These are phyloP conservation scores for Ophiorrhiza pumila DNA, from an alignment of 257 asterid genomes.

Conservation along the genomic window DNA sequence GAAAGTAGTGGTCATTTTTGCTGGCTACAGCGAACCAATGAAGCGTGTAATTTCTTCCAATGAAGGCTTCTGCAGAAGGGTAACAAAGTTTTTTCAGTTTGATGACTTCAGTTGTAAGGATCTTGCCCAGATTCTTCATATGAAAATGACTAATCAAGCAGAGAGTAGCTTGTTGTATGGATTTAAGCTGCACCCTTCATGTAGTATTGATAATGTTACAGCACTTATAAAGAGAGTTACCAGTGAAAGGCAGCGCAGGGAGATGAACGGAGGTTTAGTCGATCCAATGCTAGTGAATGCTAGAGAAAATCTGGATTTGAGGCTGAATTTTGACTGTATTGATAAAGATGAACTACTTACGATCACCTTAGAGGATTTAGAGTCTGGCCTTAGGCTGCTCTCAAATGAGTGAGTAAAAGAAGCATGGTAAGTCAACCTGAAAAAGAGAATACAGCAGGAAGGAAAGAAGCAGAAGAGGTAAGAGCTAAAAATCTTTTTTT, in stretches of 20 bases:
- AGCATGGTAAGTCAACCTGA: neutral
- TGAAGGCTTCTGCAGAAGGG: slow-evolving; percentile 91
- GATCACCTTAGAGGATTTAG: slow-evolving; percentile 67
- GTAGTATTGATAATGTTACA: slow-evolving; percentile 58
- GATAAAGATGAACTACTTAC: slow-evolving; percentile 65
- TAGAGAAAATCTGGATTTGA: slow-evolving; percentile 73
- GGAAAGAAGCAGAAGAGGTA: neutral
- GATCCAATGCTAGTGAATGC: slow-evolving; percentile 80
- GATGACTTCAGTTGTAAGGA: slow-evolving; percentile 68
- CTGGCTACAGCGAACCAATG: slow-evolving; percentile 97
- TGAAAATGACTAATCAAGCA: slow-evolving; percentile 56
- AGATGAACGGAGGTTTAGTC: slow-evolving; percentile 88
- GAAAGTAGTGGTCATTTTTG: slow-evolving; percentile 81
- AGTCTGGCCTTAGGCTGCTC: slow-evolving; percentile 55
- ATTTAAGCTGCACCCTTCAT: slow-evolving; percentile 65
- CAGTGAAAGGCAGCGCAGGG: slow-evolving; percentile 66
- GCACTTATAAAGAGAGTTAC: slow-evolving; percentile 54
- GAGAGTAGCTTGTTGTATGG: slow-evolving; percentile 59
- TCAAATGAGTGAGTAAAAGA: slow-evolving; percentile 29
- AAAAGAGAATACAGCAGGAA: too few relatives aligned
- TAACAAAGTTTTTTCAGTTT: slow-evolving; percentile 80
- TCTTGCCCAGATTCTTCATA: slow-evolving; percentile 68
- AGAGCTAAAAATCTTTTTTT: neutral
- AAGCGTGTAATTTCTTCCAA: slow-evolving; percentile 78
- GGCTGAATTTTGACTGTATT: slow-evolving; percentile 65